These are phyloP conservation scores for Candida xiaguanensis DNA, from an alignment of 805 yeast species.

Conservation along the genomic window DNA sequence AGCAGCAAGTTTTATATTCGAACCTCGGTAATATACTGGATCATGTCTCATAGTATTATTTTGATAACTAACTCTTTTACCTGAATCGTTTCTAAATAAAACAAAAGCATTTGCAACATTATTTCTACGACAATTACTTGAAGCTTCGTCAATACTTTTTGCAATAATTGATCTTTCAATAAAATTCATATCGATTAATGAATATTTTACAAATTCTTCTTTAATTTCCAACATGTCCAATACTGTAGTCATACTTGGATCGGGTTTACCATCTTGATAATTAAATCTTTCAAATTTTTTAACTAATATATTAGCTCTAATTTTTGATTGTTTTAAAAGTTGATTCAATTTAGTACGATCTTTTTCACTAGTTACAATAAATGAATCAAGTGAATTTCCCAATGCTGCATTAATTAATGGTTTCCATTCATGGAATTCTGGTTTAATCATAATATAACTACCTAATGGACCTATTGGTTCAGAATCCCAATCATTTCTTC, in stretches of 20 bases:
- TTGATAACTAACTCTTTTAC: slow-evolving; percentile 36
- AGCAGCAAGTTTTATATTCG: slow-evolving; percentile 27
- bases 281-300: slow-evolving; percentile 58
- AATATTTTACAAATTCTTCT: slow-evolving; percentile 51
- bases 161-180: slow-evolving; percentile 60
- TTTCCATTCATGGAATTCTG: slow-evolving; percentile 53
- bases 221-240: slow-evolving; percentile 58
- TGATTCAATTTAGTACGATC: slow-evolving; percentile 46
- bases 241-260: slow-evolving; percentile 40
- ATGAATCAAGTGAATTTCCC: slow-evolving; percentile 50
- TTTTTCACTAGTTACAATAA: slow-evolving; percentile 59
- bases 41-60: slow-evolving; percentile 45
- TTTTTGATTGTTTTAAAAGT: slow-evolving; percentile 23
- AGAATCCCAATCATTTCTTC: slow-evolving; percentile 22
- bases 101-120: slow-evolving; percentile 44
- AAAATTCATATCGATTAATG: slow-evolving; percentile 58
- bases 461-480: slow-evolving; percentile 85
- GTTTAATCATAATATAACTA: slow-evolving; percentile 50
- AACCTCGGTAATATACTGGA: slow-evolving; percentile 45
- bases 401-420: slow-evolving; percentile 57
- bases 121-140: slow-evolving; percentile 23
- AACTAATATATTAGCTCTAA: slow-evolving; percentile 42
- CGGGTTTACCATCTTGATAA: slow-evolving; percentile 45
- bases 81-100: slow-evolving; percentile 41
- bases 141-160: slow-evolving; percentile 50